Base-by-base conservation (phyloP, 305 asterid genomes). In the Rubia tinctorum region DNA sequence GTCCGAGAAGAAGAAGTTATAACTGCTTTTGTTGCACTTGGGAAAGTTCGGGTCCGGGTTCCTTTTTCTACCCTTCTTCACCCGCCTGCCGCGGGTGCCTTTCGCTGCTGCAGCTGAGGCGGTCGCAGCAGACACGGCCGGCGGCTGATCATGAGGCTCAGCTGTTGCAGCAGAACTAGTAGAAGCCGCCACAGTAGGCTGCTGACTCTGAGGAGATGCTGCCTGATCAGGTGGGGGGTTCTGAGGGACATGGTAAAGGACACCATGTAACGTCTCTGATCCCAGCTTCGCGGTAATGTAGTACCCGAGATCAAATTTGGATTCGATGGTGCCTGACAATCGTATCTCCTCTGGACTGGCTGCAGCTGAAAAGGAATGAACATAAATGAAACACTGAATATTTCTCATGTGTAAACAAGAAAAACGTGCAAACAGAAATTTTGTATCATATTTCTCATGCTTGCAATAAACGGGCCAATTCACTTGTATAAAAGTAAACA, bases 1-100 rank as follows among this genome's bases (percentile, higher is more conserved):
- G 70, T 91, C 96, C 0, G 96, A 91, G 11, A 94, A 94, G 93
- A 91, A 94, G 75, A 89, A 91, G 71, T 91, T 94, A 78, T 94
- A 94, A 1, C 96, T 97, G 10, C 98, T 94, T 81, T 96, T 69
- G 49, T 89, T 94, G n/a, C 96, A 89, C 84, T 90, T 91, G 0
- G 97, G 97, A 78, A 85, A 96, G 23, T 79, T 79, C 0, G 99
- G 99, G 72, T 94, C 97, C 71, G 95, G 71, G 81, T 75, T 91
- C 73, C 82, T 77, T 8, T 88, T 91, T 71, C 90, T 95, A 2
- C 83, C 82, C 77, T 91, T 94, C 88, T 89, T 91, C 80, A 96
- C 80, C 18, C 97, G 87, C 72, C 80, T 89, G 17, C 96, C 87
- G 30, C 90, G 87, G 3, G 80, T 78, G 27, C 53, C 73, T 40